phyloP scores from a whole-genome alignment of 306 rosid species.

The Lagenaria siceraria region DNA sequence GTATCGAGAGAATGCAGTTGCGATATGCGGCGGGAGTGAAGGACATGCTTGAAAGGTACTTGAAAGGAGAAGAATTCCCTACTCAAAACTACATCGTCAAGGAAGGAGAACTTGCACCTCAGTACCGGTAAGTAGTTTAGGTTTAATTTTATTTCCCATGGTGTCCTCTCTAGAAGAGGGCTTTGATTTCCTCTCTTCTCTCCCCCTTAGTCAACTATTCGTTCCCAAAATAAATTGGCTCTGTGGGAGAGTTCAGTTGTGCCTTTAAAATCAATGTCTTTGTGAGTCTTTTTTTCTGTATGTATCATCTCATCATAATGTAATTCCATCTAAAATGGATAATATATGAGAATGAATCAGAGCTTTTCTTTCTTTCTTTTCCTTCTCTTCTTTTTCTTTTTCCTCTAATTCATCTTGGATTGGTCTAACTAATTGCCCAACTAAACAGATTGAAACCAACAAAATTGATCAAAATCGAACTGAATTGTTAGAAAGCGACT shows the following conservation, averaged over 20 bases:
- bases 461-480: background rate
- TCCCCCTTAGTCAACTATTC: background rate
- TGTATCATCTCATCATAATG: slow-evolving; percentile 1
- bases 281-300: background rate
- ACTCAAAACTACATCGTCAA: slow-evolving; percentile 87
- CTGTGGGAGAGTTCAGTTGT: background rate
- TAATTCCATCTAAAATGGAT: background rate
- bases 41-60: slow-evolving; percentile 88
- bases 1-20: slow-evolving; percentile 27
- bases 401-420: background rate
- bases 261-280: background rate
- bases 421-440: background rate
- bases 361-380: background rate
- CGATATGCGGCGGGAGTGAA: slow-evolving; percentile 89
- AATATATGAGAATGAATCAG: background rate
- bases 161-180: background rate
- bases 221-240: background rate
- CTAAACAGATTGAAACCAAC: background rate
- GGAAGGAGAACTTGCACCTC: slow-evolving; percentile 81
- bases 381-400: too few species aligned
- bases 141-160: background rate
- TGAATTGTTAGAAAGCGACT: background rate
- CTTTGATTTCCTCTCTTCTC: background rate
- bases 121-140: slow-evolving; percentile 39
- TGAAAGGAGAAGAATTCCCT: slow-evolving; percentile 85